Conservation (phyloP, 805 yeast genomes). For the Candida pseudofarinosa region DNA sequence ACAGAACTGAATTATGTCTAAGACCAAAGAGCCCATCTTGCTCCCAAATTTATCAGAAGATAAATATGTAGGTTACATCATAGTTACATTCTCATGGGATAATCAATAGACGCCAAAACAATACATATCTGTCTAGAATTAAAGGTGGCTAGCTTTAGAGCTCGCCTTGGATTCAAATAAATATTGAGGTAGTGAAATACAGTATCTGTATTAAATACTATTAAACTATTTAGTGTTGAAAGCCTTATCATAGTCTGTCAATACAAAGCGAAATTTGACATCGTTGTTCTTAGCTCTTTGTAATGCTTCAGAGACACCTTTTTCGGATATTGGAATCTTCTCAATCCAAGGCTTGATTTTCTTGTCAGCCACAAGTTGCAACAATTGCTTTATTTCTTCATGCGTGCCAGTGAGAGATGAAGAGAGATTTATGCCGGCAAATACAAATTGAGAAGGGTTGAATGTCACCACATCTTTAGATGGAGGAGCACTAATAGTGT, state of each 20-base stretch:
- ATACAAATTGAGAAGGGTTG: slow-evolving; percentile 22
- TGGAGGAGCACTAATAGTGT: slow-evolving; percentile 27
- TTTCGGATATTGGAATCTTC: slow-evolving; percentile 31
- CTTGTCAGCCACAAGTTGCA: slow-evolving; percentile 34
- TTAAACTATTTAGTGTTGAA: slow-evolving; percentile 14
- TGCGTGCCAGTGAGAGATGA: slow-evolving; percentile 33
- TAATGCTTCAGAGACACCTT: slow-evolving; percentile 31
- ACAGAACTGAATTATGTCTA: no score
- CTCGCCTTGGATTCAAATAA: no score
- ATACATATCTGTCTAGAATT: no score
- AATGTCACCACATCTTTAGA: slow-evolving; percentile 18
- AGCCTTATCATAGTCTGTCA: slow-evolving; percentile 51
- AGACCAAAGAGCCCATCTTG: no score
- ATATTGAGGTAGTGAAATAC: no score
- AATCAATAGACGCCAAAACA: no score
- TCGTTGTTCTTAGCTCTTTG: slow-evolving; percentile 29
- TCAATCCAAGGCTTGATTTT: slow-evolving; percentile 34
- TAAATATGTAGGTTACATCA: no score
- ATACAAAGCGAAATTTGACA: slow-evolving; percentile 51
- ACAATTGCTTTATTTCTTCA: slow-evolving; percentile 33
- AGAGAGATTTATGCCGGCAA: slow-evolving; percentile 26
- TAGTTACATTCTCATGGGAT: no score
- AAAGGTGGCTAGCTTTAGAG: no score
- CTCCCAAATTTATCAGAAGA: no score
- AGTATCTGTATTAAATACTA: no score